Evolutionary conservation across 331 rosid genomes (phyloP).

Genomic region (Stylosanthes scabra): DNA sequence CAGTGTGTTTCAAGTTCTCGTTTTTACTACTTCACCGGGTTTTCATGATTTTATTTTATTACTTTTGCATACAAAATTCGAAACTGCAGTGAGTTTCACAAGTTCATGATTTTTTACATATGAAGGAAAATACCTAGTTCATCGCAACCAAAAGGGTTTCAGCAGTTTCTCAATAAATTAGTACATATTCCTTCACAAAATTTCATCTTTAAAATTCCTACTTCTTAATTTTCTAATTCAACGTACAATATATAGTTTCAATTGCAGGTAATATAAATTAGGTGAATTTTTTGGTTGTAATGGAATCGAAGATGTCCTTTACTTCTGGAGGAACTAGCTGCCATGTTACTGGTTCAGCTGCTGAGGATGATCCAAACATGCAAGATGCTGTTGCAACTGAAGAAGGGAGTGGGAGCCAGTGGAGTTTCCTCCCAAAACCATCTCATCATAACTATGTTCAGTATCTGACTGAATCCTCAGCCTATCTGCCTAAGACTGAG

Average conservation of each 20-base stretch:
- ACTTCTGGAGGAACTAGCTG: conserved; percentile 37
- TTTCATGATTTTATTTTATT: background rate
- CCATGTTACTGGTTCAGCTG: conserved; percentile 33
- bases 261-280: too few relatives aligned
- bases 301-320: conserved; percentile 53
- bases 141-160: background rate
- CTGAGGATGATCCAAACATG: conserved; percentile 38
- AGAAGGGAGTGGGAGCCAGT: conserved; percentile 42
- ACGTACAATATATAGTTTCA: background rate
- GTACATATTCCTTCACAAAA: background rate
- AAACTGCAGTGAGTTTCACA: background rate
- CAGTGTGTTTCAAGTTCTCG: background rate
- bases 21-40: too few relatives aligned
- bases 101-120: too few relatives aligned
- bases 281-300: conserved; percentile 29
- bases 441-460: conserved; percentile 50
- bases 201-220: background rate
- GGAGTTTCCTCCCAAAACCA: conserved; percentile 49
- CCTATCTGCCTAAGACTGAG: conserved; percentile 44
- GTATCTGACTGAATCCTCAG: conserved; percentile 52
- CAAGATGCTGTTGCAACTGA: conserved; percentile 30
- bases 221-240: background rate
- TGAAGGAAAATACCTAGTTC: background rate
- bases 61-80: too few relatives aligned
- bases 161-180: background rate